Evolutionary conservation across 2,329 filamentous ascomycete genomes (phyloP), one percentile per base, ranked within the genome.

Genomic region (Mariannaea sp.): DNA sequence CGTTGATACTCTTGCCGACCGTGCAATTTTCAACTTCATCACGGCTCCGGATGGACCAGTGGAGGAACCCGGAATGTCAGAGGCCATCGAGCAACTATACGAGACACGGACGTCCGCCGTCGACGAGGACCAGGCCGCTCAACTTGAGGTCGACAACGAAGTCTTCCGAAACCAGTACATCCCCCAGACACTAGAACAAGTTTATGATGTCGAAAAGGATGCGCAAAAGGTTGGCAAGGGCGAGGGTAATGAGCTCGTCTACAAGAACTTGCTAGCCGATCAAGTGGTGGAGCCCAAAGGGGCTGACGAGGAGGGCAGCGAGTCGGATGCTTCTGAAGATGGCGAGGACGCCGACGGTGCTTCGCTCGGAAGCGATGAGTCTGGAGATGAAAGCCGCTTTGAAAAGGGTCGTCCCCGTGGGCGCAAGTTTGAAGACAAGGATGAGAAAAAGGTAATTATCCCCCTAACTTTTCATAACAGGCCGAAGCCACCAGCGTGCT

Each of bases 101-200:
- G 77, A 82, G 53, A 75, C 78, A 16, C 78, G 82, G 26, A 75
- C 77, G 0, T 72, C 74, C 7, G 77, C 73, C 1, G 77, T 78
- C 1, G 77, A 77, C 40, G 77, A 80, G 4, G 79, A 82, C 36
- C 76, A 75, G 7, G 75, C 74, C 2, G 84, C 82, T 1, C 80
- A 86, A 47, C 77, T 85, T 14, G 88, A 92, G 61, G 85, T 93
- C 8, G 90, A 96, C 65, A 90, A 92, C 52, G 90, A 94, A 61
- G 94, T 97, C 5, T 99, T 97, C 77, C 84, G 93, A 65, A 89
- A 96, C 66, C 91, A 97, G 71, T 99, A 95, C 71, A 97, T 99
- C 46, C 94, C 94, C 0, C 92, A 96, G 72, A 97, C 90, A 0
- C 80, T 99, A 36, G 90, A 97, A 62, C 91, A 99, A 68, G 93